A percentile compares a stretch with the other conserved stretches of the same genome.
phyloP scores from a whole-genome alignment of 495 filamentous ascomycete genomes.

The Lasiosphaeria ovina region DNA sequence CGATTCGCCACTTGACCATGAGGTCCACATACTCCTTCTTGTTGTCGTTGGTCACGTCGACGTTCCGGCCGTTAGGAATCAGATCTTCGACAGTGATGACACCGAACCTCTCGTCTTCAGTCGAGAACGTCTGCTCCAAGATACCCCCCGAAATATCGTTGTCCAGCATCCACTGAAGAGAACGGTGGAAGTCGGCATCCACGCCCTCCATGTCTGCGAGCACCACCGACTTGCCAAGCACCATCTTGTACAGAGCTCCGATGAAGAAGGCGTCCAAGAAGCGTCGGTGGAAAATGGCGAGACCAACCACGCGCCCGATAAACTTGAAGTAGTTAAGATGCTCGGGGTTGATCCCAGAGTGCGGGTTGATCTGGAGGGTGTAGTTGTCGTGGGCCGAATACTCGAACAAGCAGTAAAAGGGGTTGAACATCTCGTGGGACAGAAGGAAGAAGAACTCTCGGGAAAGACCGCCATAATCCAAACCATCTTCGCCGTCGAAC shows the following conservation, averaged over 20 bases:
- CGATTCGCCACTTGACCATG: constrained; percentile 98
- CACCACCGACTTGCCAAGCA: constrained; percentile 86
- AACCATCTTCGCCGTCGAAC: constrained; percentile 96
- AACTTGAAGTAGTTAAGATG: constrained; percentile 99
- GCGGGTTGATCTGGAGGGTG: constrained; percentile 98
- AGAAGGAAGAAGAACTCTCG: constrained; percentile 99
- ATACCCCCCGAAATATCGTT: constrained; percentile 90
- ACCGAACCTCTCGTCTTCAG: constrained; percentile 96
- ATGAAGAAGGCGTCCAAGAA: constrained; percentile 99
- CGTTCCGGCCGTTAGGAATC: constrained; percentile 84
- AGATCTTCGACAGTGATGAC: constrained; percentile 89
- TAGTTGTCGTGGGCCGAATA: constrained; percentile 99
- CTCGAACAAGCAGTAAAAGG: constrained; percentile 99
- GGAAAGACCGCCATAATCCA: constrained; percentile 97
- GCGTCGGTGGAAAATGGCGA: constrained; percentile 96
- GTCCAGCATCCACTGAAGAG: constrained; percentile 93
- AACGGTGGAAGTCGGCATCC: constrained; percentile 94
- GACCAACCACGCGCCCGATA: constrained; percentile 94
- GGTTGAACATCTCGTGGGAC: constrained; percentile 99
- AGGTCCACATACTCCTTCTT: constrained; percentile 94
- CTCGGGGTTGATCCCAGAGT: constrained; percentile 98
- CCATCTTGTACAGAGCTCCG: constrained; percentile 99
- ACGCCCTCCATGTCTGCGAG: constrained; percentile 99
- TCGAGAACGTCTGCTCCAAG: constrained; percentile 90
- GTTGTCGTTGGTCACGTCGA: constrained; percentile 95